Conservation (phyloP, 192 early-diverging fungal species). For the Coemansia sp. region DNA sequence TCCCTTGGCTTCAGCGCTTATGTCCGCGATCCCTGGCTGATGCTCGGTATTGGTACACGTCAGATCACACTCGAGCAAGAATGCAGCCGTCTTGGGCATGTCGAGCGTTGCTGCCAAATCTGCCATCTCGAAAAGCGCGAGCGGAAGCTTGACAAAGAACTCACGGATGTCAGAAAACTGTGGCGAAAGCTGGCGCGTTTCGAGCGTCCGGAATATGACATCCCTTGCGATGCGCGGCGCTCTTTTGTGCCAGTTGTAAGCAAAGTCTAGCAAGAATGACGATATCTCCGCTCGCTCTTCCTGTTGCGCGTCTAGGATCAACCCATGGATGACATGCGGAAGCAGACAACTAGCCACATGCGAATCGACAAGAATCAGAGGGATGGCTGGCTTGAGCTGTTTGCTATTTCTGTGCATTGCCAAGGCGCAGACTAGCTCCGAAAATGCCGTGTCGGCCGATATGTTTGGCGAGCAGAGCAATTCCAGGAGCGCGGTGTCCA, state of each 20-base stretch:
- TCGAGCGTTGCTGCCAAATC: constrained; percentile 36
- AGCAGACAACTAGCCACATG: constrained; percentile 30
- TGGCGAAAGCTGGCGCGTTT: constrained; percentile 28
- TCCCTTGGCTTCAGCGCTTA: constrained; percentile 30
- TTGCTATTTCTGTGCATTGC: constrained; percentile 19
- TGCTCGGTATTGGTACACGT: constrained; percentile 28
- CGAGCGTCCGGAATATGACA: constrained; percentile 26
- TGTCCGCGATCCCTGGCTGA: constrained; percentile 16
- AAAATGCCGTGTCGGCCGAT: constrained; percentile 19
- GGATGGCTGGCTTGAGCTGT: constrained; percentile 17
- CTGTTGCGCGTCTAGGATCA: constrained; percentile 14
- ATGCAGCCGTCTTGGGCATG: constrained; percentile 38
- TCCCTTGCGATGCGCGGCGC: constrained; percentile 34
- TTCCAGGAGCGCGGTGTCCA: constrained; percentile 31
- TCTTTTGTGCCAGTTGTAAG: constrained; percentile 41
- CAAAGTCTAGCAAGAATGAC: constrained; percentile 45
- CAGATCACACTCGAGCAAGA: constrained; percentile 51
- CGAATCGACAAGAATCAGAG: constrained; percentile 32
- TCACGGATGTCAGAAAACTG: constrained; percentile 43
- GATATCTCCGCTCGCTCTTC: constrained; percentile 27
- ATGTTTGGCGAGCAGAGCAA: constrained; percentile 16
- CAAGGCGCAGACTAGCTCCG: constrained; percentile 34
- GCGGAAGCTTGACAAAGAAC: constrained; percentile 32
- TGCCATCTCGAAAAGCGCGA: constrained; percentile 50
- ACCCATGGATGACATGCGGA: constrained; percentile 30